Evolutionary conservation across 2,329 filamentous ascomycete species (phyloP), one percentile per base, ranked within the genome.

Genomic region (Septoria petroselini): DNA sequence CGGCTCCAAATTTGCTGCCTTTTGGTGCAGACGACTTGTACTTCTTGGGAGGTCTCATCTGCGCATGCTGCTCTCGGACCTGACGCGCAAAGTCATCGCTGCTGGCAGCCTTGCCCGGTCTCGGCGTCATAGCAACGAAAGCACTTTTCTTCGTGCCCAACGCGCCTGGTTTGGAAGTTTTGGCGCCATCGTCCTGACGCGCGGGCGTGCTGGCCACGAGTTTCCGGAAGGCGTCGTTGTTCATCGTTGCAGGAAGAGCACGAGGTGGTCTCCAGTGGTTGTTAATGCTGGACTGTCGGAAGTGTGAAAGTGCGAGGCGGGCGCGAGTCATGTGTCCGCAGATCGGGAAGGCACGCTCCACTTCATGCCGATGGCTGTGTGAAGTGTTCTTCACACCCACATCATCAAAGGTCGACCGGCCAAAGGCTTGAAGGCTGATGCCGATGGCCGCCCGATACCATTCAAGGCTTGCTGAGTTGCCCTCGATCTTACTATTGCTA

Each of bases 221-320:
- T 57, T 86, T 85, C 47, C 93, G 85, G 65, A 98, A 98, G 63
- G 96, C 88, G 35, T 90, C 82, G 76, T 97, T 97, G 69, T 97
- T 95, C 93, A 98, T 97, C 4, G 35, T 57, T 9, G 23, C 23
- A 27, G 23, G 23, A 27, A 27, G 23, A 27, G 23, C 23, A 27
- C 9, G 5, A 27, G 23, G 9, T 9, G 23, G 23, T 27, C 23
- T 27, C 23, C 23, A 5, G 23, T 27, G 23, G 23, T 27, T 27
- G 23, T 27, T 27, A 5, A n/a, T n/a, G n/a, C n/a, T n/a, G n/a
- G n/a, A n/a, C n/a, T n/a, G n/a, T n/a, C n/a, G n/a, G n/a, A n/a
- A n/a, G n/a, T n/a, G n/a, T n/a, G n/a, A 27, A 9, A 27, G 23
- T 9, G 23, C 23, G 5, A 9, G 23, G 23, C 23, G 9, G 23